Base-by-base conservation (phyloP, 176 grass and related monocot genomes). In the Alloteropsis semialata region DNA sequence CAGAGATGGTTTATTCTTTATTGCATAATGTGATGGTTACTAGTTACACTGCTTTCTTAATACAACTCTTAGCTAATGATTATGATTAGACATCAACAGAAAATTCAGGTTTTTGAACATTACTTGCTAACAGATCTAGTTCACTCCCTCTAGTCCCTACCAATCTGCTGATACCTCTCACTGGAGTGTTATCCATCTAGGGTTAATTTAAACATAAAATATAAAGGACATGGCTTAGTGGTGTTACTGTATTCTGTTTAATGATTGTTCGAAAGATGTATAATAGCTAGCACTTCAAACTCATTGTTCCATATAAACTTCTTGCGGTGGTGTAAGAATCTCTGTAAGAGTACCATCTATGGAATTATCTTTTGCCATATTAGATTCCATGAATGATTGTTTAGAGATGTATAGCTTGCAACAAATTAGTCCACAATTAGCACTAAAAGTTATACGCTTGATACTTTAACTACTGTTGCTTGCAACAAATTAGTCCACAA, bases 1-100 rank as follows among this genome's bases (percentile, higher is more conserved):
- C 3, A 22, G 36, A 72, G n/a, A 30, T 53, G 18, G 6, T 82
- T 87, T 82, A 60, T 82, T 53, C 5, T 82, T 87, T 77, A 61
- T 70, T 62, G 48, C 42, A 62, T 24, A 29, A 27, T 57, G 6
- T 37, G n/a, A 13, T 63, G 7, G n/a, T 53, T 59, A 70, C 77
- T 37, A 27, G 16, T 10, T 69, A 22, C 10, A 21, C 2, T 62
- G 6, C 10, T 68, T 81, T 69, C 10, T 53, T 33, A 28, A 44
- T 24, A 57, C 16, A 43, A 59, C 36, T 30, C 12, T 16, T 55
- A 55, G 19, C 50, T 38, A 33, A 12, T 66, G 12, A 42, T 80
- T n/a, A 73, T 55, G 46, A 41, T 41, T 29, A 74, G 58, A n/a
- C 9, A 17, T 48, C 70, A 69, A 75, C 10, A 32, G 16, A 3